Evolutionary conservation across 352 stramenopile genomes (phyloP), one percentile per base, ranked within the genome.

Genomic region (Globisporangium polare): DNA sequence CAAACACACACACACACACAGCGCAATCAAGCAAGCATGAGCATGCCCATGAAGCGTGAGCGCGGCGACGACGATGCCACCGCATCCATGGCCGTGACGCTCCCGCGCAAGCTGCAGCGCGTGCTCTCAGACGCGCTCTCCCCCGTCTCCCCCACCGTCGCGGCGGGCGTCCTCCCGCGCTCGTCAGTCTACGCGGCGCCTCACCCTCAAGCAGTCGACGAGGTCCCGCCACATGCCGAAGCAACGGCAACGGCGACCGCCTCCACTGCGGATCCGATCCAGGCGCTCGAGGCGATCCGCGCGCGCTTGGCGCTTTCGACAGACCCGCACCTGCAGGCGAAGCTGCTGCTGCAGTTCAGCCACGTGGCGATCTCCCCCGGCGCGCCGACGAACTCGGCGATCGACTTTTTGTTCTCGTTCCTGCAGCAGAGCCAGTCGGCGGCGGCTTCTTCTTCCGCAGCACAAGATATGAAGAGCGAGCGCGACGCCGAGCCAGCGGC

Each of bases 351-450:
- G 31, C 68, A 83, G 54, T 88, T 78, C 63, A 89, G 77, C 58
- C 52, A 71, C 15, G 59, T 58, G 29, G 80, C 83, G 1, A 67
- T 77, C 29, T 77, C 75, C 7, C 77, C 77, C 9, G 65, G 64
- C 0, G 78, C 76, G 29, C 59, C 72, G 49, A 88, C 80, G 12
- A 73, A 83, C 49, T 69, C 69, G 1, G 80, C 78, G 10, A 92
- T 92, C 62, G 83, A 92, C 64, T 92, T 90, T 58, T 65, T 92
- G 52, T 92, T 92, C 63, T 81, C 83, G 31, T 92, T 92, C 58
- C 61, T 90, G 31, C 80, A 90, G 64, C 67, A 87, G 58, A 82
- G 78, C 67, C 78, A 89, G 62, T 66, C 65, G 31, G 46, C 55
- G 8, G 12, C 63, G 5, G 22, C 45, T n/a, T 41, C 33, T 3